Conservation (phyloP, 164 flowering plant species). For the Dillenia suffruticosa region DNA sequence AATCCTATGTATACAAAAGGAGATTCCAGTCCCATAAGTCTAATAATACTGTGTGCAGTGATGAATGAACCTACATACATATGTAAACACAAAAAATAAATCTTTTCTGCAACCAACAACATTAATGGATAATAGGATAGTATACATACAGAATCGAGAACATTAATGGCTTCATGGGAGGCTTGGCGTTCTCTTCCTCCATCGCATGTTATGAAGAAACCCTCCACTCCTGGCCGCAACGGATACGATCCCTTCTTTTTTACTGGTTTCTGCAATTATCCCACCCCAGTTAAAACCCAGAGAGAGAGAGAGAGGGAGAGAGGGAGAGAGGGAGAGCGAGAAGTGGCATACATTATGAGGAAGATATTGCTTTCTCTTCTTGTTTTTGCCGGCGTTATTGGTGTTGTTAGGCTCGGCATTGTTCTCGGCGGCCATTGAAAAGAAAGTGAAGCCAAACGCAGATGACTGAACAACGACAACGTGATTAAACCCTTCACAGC, state of each 20-base stretch:
- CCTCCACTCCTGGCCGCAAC: constrained; percentile 73
- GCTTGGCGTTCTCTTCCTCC: constrained; percentile 96
- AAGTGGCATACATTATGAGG: constrained; percentile 51
- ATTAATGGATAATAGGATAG: no score
- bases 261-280: constrained; percentile 55
- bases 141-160: constrained; percentile 68
- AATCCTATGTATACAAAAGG: no score
- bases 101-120: no score
- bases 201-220: constrained; percentile 95
- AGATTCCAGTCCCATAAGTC: no score
- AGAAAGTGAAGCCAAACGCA: background rate
- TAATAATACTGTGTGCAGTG: no score
- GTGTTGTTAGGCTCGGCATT: constrained; percentile 23
- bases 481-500: no score
- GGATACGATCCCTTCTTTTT: constrained; percentile 80
- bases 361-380: constrained; percentile 64
- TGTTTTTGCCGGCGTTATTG: constrained; percentile 31
- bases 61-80: no score
- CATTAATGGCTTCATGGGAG: constrained; percentile 69
- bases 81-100: no score
- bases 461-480: no score
- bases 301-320: constrained; percentile 6
- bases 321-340: constrained; percentile 9
- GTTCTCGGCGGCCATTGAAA: constrained; percentile 42
- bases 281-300: background rate